Base-by-base conservation (phyloP, 2,329 filamentous ascomycete genomes). In the Talaromyces marneffei region DNA sequence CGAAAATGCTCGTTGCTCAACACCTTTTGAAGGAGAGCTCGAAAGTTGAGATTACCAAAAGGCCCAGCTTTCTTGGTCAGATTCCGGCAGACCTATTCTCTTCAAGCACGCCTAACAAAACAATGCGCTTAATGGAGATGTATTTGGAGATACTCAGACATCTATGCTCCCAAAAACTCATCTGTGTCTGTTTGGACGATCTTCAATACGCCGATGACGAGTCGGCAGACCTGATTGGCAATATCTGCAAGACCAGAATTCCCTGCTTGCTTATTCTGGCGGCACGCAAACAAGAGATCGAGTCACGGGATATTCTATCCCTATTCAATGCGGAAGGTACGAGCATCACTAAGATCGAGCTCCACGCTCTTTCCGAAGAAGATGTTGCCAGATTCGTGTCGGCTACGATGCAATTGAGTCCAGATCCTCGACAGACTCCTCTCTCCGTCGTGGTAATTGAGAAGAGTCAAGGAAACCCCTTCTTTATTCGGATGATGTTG, bases 401-500 rank as follows among this genome's bases (percentile, higher is more conserved):
- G 7, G 82, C 87, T 40, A 95, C 92, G 0, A 83, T 97, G 54
- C 91, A 90, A 68, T 83, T 90, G 60, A 79, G 85, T 0, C 76
- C 82, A 7, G 83, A 83, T 61, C 86, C 90, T 35, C 89, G 91
- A 52, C 84, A 94, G 1, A 78, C 90, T 1, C 87, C 92, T 0
- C 79, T 97, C 18, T 89, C 90, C 2, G 85, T 92, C 6, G 90
- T 96, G 9, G 86, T 97, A 5, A 90, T 95, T 72, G 92, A 93
- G 69, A 95, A 94, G 76, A 93, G 90, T 8, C 85, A 85, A 27
- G 92, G 92, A 1, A 96, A 96, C 64, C 88, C 92, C 0, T 97
- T 96, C 69, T 95, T 94, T 69, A 89, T 96, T 73, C 84, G 91
- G 60, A 91, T 96, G 75, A 95, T 97, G 83, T 83, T 97, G 4